Evolutionary conservation across 495 filamentous ascomycete genomes (phyloP).

Genomic region (Trichoderma gamsii): DNA sequence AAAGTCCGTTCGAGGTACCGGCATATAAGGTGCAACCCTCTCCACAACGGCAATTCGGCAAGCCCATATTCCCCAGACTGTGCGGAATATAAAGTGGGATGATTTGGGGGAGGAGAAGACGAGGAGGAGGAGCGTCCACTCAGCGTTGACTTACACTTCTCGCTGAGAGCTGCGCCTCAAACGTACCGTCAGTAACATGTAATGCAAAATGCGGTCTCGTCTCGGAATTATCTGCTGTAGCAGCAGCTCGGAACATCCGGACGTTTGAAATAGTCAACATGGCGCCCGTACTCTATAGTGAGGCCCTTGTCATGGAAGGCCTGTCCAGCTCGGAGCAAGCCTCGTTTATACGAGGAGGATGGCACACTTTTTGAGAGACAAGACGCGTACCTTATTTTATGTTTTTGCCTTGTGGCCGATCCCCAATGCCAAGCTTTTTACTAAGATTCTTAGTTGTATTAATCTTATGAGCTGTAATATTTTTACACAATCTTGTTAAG

Average conservation of each 20-base stretch:
- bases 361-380: background rate
- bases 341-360: conserved; percentile 6
- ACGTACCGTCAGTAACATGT: background rate
- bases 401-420: background rate
- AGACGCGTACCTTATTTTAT: background rate
- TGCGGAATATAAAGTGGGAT: background rate
- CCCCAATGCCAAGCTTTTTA: background rate
- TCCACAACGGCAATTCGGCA: conserved; percentile 5
- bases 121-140: background rate
- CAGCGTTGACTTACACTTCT: background rate
- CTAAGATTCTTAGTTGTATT: background rate
- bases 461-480: background rate
- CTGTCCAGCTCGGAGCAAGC: background rate
- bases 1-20: background rate
- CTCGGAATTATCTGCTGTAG: too few relatives aligned
- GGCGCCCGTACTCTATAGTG: too few relatives aligned
- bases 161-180: background rate
- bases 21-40: conserved; percentile 5
- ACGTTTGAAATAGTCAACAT: too few relatives aligned
- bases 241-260: too few relatives aligned
- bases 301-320: background rate
- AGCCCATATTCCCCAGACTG: background rate
- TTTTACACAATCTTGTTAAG: too few relatives aligned
- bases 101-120: background rate
- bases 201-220: background rate